Evolutionary conservation across 2,329 filamentous ascomycete genomes (phyloP), one percentile per base, ranked within the genome.

Genomic region (Pseudogymnoascus sp.): DNA sequence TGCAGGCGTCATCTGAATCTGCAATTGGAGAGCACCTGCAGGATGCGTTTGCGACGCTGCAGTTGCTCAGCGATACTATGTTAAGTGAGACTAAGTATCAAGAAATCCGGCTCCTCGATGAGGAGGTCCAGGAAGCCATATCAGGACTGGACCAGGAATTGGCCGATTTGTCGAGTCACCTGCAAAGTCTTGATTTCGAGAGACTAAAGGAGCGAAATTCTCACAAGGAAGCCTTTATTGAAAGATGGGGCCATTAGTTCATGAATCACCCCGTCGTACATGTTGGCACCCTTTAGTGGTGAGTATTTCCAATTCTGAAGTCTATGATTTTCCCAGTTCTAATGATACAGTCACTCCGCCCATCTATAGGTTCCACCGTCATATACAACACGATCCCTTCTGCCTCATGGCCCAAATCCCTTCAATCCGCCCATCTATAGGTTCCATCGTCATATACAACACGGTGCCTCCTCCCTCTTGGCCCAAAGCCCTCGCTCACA

Each of bases 91-190:
- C 78, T 31, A 73, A 78, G 4, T 84, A 78, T 68, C 75, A 76
- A 0, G 71, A 77, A n/a, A 77, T 83, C 4, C 76, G 75, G 45
- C 76, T 86, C 5, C 73, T 79, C 5, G 84, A 86, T 67, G 77
- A 80, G 0, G 81, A 83, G 28, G 79, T 84, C 39, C 80, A 83
- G 63, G 75, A 73, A 2, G 80, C 79, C 1, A 79, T 86, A n/a
- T 71, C 72, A 13, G 65, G 62, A 19, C 69, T 75, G 28, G 70
- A 74, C 60, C 61, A 67, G 28, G 76, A 76, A 61, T 67, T 84
- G 23, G 73, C 73, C 3, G 71, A 68, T 11, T 71, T 79, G 0
- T 75, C 80, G 39, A 64, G 65, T 13, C 68, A 70, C 31, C 67
- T 76, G 3, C 77, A 74, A 16, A 73, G 72, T 31, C 51, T 76